phyloP scores from a whole-genome alignment of 2,329 filamentous ascomycete species.

The Colletotrichum viniferum region DNA sequence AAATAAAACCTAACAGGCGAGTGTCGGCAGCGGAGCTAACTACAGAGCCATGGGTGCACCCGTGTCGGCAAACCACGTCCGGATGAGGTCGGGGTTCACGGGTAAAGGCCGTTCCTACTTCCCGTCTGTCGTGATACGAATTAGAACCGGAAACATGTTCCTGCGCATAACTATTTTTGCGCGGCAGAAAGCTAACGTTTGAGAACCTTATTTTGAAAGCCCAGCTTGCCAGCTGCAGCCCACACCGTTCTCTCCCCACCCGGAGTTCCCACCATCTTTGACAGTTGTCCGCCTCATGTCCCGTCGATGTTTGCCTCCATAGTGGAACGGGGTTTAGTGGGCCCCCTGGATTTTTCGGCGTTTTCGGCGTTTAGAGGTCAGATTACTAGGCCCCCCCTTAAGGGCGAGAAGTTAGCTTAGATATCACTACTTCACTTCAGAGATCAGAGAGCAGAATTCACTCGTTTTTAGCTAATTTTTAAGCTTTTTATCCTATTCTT shows the following conservation, averaged over 20 bases:
- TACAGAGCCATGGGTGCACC: rapidly evolving
- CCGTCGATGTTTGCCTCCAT: background rate
- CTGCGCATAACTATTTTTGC: background rate
- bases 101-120: background rate
- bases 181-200: background rate
- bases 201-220: background rate
- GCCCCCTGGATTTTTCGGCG: no score
- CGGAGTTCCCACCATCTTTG: background rate
- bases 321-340: no score
- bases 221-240: background rate
- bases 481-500: no score
- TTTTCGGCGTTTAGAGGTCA: no score
- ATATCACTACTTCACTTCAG: no score
- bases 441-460: no score
- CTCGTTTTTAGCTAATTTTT: no score
- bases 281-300: background rate
- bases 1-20: background rate
- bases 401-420: no score
- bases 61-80: background rate
- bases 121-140: background rate
- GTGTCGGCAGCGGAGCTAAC: rapidly evolving
- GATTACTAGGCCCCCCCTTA: no score
- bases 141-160: background rate
- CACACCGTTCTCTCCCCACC: background rate
- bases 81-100: background rate